Evolutionary conservation across 2,329 filamentous ascomycete genomes (phyloP), one percentile per base, ranked within the genome.

Genomic region (Diaporthe sp.): DNA sequence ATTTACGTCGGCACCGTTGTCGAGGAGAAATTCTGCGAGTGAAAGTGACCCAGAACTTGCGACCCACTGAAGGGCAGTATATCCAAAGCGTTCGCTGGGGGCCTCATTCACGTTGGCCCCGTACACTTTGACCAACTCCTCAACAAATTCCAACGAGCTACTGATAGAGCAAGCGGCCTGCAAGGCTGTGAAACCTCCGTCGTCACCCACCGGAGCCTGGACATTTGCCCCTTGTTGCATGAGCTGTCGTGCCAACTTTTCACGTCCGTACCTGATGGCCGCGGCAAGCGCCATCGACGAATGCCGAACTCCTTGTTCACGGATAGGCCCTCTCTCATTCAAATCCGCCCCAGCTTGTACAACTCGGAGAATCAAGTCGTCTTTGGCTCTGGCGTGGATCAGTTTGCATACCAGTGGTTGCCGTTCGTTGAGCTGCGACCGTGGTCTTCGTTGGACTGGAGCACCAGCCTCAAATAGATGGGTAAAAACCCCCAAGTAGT

Each of bases 221-320:
- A n/a, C 28, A n/a, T 49, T 12, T 37, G 61, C 61, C 1, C 44
- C 61, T 2, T 42, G 42, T 22, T 2, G 17, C 2, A 67, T n/a
- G 15, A 67, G 28, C 12, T 51, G 0, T 17, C 25, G 9, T 1
- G 61, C 61, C 28, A 67, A 10, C 0, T 0, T 67, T 12, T 67
- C 61, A 10, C 44, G 19, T 2, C 4, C 0, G 4, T 6, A 0
- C 1, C 1, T 2, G 3, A 65, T 49, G 8, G 15, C 17, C 8
- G 4, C 17, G 2, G 9, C 1, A 22, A 65, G 61, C 9, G 61
- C 25, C n/a, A 28, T 53, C 1, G 5, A 4, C 49, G 4, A 9
- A 17, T 3, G 28, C 28, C 28, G 28, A 28, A 28, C 28, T 28
- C 28, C 28, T 28, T 28, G 28, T 28, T 28, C 28, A 34, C 31